Percentiles rank a stretch among this genome's conserved stretches.
phyloP scores from a whole-genome alignment of 192 early-diverging fungal species.

The Coemansia sp. region DNA sequence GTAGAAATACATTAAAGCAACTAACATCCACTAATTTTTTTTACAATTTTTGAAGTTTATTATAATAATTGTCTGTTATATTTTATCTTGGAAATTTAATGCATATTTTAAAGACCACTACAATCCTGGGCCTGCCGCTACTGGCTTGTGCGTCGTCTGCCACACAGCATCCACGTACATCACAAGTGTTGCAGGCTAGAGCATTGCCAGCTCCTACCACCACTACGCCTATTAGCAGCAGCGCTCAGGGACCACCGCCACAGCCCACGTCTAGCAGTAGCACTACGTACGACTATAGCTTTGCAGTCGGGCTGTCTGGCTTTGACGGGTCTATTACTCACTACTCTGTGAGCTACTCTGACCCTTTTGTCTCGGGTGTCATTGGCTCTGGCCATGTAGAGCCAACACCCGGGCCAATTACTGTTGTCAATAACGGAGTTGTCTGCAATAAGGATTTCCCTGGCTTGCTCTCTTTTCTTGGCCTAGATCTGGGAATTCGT shows the following conservation, averaged over 20 bases:
- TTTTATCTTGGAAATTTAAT: background rate
- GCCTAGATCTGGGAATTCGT: slow-evolving; percentile 36
- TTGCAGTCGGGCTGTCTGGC: slow-evolving; percentile 41
- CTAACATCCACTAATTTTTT: background rate
- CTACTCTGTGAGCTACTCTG: slow-evolving; percentile 53
- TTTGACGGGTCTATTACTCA: slow-evolving; percentile 44
- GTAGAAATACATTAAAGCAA: background rate
- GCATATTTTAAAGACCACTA: background rate
- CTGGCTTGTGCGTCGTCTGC: background rate
- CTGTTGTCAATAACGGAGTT: slow-evolving; percentile 8
- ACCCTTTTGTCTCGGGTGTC: slow-evolving; percentile 44
- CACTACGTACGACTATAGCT: slow-evolving; percentile 37
- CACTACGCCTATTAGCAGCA: background rate
- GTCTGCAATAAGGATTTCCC: slow-evolving; percentile 38
- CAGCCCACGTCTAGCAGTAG: background rate
- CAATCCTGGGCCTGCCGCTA: background rate
- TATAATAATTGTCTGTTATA: background rate
- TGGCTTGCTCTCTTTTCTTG: slow-evolving; percentile 34
- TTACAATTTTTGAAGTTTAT: background rate
- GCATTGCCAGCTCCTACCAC: background rate
- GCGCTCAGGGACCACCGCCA: background rate
- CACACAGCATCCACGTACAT: background rate
- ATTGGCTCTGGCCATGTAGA: slow-evolving; percentile 34
- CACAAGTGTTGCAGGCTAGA: background rate
- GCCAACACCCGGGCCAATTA: slow-evolving; percentile 28